Evolutionary conservation across 495 filamentous ascomycete species (phyloP).

Genomic region (Neurospora cerealis): DNA sequence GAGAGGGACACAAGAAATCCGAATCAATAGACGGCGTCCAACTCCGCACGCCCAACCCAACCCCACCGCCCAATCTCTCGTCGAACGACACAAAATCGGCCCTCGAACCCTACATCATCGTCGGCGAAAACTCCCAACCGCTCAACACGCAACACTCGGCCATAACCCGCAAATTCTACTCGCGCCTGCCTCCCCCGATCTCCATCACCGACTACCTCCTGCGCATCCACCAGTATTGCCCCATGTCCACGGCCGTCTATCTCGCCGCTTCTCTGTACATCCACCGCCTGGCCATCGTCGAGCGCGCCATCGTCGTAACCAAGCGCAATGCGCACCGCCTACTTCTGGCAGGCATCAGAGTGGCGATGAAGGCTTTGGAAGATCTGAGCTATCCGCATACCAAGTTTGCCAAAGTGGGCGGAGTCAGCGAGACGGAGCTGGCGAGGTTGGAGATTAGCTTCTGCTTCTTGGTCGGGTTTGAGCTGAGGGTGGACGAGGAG

Average conservation of each 20-base stretch:
- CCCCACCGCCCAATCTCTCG: slow-evolving; percentile 7
- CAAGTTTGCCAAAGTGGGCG: slow-evolving; percentile 80
- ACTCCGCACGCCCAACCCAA: slow-evolving; percentile 22
- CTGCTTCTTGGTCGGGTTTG: slow-evolving; percentile 76
- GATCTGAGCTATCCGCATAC: slow-evolving; percentile 78
- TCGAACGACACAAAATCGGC: slow-evolving; percentile 7
- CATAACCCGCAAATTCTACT: slow-evolving; percentile 85
- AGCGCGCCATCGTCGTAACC: slow-evolving; percentile 65
- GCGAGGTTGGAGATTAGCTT: slow-evolving; percentile 82
- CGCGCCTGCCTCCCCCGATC: slow-evolving; percentile 72
- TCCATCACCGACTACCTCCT: slow-evolving; percentile 74
- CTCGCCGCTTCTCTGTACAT: slow-evolving; percentile 91
- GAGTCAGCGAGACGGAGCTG: slow-evolving; percentile 71
- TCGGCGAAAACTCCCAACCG: slow-evolving; percentile 52
- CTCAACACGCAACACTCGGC: slow-evolving; percentile 62
- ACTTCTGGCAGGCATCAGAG: slow-evolving; percentile 69
- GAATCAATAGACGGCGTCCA: slow-evolving; percentile 34
- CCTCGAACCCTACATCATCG: slow-evolving; percentile 41
- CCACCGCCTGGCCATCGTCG: slow-evolving; percentile 62
- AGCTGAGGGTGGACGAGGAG: slow-evolving; percentile 59
- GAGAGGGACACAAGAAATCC: not conserved
- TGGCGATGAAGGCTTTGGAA: slow-evolving; percentile 88
- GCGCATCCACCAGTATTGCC: slow-evolving; percentile 82
- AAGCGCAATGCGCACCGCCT: slow-evolving; percentile 79
- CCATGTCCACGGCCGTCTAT: slow-evolving; percentile 92